Base-by-base conservation (phyloP, 2,329 filamentous ascomycete species). In the Paraphaeosphaeria minitans region DNA sequence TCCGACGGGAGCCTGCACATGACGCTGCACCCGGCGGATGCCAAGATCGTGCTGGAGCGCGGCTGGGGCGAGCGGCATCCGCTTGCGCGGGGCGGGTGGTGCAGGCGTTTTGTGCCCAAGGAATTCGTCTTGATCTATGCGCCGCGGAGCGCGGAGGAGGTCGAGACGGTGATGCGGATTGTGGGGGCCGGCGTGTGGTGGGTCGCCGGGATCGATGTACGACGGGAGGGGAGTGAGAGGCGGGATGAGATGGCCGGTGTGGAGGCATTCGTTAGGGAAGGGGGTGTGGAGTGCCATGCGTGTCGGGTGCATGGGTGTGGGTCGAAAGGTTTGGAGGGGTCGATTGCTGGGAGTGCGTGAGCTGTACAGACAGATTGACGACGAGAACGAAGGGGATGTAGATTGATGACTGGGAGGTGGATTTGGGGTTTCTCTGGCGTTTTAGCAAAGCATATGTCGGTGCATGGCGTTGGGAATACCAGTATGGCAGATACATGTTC, bases 51-150 rank as follows among this genome's bases (percentile, higher is more conserved):
- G 19, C 78, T 96, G 24, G 84, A 88, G 65, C 87, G 86, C 61
- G 90, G 91, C 1, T 96, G 92, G 92, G 93, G 89, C 1, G 87
- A 96, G 78, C 69, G 84, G 21, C 85, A 87, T 77, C 84, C 84
- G 5, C 66, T 93, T 55, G 88, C 90, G 8, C 85, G 86, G 68
- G 88, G 86, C 55, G 85, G 86, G 45, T 87, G 85, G 81, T 83
- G 88, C 62, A 81, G 82, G 61, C 83, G 86, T 70, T 90, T 90
- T 52, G 87, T 95, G 56, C 90, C 91, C 0, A 79, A 82, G 3
- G 88, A 89, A 43, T 96, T 96, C 75, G 81, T 92, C 57, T 88
- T 96, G 86, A 82, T 96, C 4, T 96, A 96, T 77, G 90, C 92
- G 19, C 92, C 92, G 2, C 80, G 90, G 68, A 82, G 87, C 62